Percentiles rank a stretch among this genome's conserved stretches.
Conservation (phyloP, 192 early-diverging fungal species). For the Rhizoclosmatium globosum region DNA sequence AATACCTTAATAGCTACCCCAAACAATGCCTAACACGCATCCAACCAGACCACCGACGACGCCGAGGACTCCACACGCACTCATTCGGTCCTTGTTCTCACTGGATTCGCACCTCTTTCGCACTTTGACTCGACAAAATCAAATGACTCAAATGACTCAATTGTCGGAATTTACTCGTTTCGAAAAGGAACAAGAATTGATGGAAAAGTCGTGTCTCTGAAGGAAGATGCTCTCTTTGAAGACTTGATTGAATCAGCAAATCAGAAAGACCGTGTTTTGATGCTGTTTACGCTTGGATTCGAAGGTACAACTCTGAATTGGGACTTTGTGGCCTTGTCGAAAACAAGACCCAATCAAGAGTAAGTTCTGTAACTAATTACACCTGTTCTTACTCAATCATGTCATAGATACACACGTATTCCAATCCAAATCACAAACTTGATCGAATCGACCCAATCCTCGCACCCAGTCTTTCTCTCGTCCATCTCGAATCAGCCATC, state of each 20-base stretch:
- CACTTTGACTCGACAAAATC: neutral
- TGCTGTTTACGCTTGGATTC: neutral
- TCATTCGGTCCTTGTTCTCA: neutral
- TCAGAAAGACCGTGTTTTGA: neutral
- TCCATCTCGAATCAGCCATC: neutral
- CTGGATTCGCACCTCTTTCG: neutral
- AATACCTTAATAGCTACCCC: no score
- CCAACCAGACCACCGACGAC: constrained; percentile 17
- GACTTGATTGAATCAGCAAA: neutral
- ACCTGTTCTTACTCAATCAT: no score
- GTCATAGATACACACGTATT: neutral
- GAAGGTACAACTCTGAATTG: neutral
- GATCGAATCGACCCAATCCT: constrained; percentile 22
- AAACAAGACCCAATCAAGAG: no score
- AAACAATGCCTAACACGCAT: no score
- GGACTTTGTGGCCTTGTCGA: no score
- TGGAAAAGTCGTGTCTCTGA: neutral
- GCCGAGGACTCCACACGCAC: neutral
- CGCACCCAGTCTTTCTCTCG: constrained; percentile 10
- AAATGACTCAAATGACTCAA: neutral
- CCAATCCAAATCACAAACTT: constrained; percentile 9
- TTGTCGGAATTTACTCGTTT: constrained; percentile 11
- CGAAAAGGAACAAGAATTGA: neutral
- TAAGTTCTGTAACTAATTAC: no score
- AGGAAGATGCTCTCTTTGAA: constrained; percentile 14